Evolutionary conservation across 192 early-diverging fungal genomes (phyloP).

Genomic region (Kappamyces sp.): DNA sequence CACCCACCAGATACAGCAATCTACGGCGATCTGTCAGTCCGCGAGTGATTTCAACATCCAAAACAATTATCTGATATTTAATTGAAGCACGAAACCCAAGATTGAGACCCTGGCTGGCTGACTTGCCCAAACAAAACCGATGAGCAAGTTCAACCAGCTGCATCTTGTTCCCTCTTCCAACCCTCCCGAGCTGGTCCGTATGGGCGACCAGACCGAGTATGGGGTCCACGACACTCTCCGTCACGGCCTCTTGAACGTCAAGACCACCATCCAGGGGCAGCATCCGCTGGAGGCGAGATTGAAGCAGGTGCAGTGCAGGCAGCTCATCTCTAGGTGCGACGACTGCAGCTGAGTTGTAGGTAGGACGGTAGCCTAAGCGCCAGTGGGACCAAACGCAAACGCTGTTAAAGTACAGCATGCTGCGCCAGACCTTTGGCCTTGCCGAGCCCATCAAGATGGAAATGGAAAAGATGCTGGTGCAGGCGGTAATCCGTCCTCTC

Average conservation of each 20-base stretch:
- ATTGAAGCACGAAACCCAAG: too few species aligned
- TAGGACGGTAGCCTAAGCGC: neutral
- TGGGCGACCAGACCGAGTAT: constrained; percentile 47
- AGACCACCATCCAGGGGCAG: constrained; percentile 50
- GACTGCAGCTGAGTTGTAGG: too few species aligned
- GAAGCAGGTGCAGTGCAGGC: constrained; percentile 40
- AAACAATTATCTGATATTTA: too few species aligned
- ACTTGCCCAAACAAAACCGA: too few species aligned
- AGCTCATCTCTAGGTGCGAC: too few species aligned
- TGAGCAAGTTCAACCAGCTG: too few species aligned
- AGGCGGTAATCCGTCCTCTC: constrained; percentile 25
- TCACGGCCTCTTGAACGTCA: constrained; percentile 60
- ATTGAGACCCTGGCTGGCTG: too few species aligned
- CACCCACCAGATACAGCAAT: too few species aligned
- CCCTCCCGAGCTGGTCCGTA: neutral
- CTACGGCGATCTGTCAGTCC: too few species aligned
- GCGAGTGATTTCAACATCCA: too few species aligned
- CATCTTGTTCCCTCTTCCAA: too few species aligned
- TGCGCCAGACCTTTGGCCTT: constrained; percentile 73
- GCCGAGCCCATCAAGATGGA: constrained; percentile 89
- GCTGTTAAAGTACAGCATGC: constrained; percentile 73
- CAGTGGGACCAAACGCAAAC: constrained; percentile 84
- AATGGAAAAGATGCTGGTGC: constrained; percentile 77
- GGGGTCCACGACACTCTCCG: constrained; percentile 81
- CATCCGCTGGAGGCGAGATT: constrained; percentile 81